A percentile compares a stretch with the other conserved stretches of the same genome.
Conservation (phyloP, 2,329 filamentous ascomycete genomes). For the Chaetomium globosum region DNA sequence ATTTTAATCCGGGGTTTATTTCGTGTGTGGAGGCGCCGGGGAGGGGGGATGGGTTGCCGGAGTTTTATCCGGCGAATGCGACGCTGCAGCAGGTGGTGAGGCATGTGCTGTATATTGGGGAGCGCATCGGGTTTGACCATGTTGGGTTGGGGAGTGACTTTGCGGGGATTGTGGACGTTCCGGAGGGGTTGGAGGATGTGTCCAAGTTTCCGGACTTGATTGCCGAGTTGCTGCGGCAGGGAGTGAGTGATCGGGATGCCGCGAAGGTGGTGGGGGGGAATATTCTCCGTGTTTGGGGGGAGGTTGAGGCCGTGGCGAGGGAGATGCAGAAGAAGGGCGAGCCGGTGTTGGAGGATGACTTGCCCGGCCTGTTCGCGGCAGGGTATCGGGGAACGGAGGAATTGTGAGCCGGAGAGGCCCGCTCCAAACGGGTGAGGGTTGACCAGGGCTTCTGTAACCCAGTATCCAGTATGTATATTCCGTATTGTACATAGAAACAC, state of each 20-base stretch:
- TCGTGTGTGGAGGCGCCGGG: conserved; percentile 66
- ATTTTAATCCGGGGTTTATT: conserved; percentile 81
- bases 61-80: conserved; percentile 66
- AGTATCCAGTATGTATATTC: conserved; percentile 8
- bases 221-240: conserved; percentile 70
- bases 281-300: conserved; percentile 79
- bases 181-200: conserved; percentile 80
- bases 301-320: conserved; percentile 71
- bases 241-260: conserved; percentile 73
- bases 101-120: conserved; percentile 81
- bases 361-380: conserved; percentile 35
- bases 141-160: conserved; percentile 90
- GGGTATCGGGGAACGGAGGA: background rate
- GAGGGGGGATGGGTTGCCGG: conserved; percentile 65
- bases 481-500: conserved; percentile 27
- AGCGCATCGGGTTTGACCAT: conserved; percentile 81
- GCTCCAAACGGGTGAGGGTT: background rate
- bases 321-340: conserved; percentile 63
- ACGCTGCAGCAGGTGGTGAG: conserved; percentile 76
- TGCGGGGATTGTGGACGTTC: conserved; percentile 71
- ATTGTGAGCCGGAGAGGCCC: background rate
- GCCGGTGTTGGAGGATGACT: conserved; percentile 57
- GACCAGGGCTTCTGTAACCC: background rate
- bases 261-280: conserved; percentile 79
- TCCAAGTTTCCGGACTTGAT: conserved; percentile 79